Evolutionary conservation across 2,329 filamentous ascomycete species (phyloP), one percentile per base, ranked within the genome.

Genomic region (Botryotinia globosa): DNA sequence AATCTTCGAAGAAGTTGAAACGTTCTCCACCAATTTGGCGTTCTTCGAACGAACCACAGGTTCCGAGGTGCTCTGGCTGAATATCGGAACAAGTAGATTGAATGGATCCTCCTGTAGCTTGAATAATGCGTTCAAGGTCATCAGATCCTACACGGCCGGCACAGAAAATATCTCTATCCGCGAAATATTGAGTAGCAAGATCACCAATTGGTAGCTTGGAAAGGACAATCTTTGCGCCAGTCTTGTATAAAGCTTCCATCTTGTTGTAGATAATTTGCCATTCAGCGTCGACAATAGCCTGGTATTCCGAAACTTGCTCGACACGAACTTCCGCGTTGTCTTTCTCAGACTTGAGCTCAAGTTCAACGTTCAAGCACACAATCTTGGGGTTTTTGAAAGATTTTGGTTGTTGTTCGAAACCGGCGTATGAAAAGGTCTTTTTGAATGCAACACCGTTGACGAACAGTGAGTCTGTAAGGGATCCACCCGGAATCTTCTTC

Each of bases 221-320:
- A 73, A 99, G 90, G 59, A 99, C 94, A 69, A 99, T 94, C 88
- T 98, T 97, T 76, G 96, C 96, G 71, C 96, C 96, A 9, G 95
- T 98, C 84, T 95, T 91, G 87, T 95, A 89, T 71, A 97, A 85
- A 66, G 95, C 93, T 85, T 99, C 96, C 82, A 99, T 92, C 88
- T 99, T 99, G 87, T 98, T 95, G 89, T 92, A 98, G 83, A 99
- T 99, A 81, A 99, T 99, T 84, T 98, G 94, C 96, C 96, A 99
- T 84, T 99, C 96, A 44, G 96, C 96, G 81, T 99, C 96, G 81
- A 99, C 96, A 78, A 99, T 98, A 75, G 96, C 96, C 85, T 99
- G 96, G 86, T 99, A 99, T 85, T 99, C 96, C 32, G 95, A 97
- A 69, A 99, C 96, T 83, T 98, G 94, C 84, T 98, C 96, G 73